Evolutionary conservation across 441 rosid genomes (phyloP).

Genomic region (Mallotus repandus): DNA sequence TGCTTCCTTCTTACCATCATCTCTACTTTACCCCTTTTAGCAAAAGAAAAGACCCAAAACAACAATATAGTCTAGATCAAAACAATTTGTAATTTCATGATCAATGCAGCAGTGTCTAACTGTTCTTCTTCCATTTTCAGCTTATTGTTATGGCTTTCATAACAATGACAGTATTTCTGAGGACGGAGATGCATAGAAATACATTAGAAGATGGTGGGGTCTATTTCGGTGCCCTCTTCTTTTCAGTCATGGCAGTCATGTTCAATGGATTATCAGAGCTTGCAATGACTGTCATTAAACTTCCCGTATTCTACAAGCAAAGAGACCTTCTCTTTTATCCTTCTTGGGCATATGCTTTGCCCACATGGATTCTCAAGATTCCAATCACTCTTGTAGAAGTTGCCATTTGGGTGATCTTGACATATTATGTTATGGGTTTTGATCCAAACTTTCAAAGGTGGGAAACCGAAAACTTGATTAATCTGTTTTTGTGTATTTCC

Average conservation of each 20-base stretch:
- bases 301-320: slow-evolving; percentile 77
- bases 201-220: slow-evolving; percentile 45
- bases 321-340: slow-evolving; percentile 70
- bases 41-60: not conserved
- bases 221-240: slow-evolving; percentile 62
- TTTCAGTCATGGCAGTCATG: slow-evolving; percentile 44
- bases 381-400: slow-evolving; percentile 58
- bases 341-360: slow-evolving; percentile 65
- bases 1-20: not conserved
- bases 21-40: no score
- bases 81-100: not conserved
- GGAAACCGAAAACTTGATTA: not conserved
- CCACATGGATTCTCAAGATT: slow-evolving; percentile 69
- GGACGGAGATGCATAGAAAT: slow-evolving; percentile 55
- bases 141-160: slow-evolving; percentile 41
- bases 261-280: slow-evolving; percentile 69
- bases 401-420: slow-evolving; percentile 48
- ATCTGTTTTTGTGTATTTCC: not conserved
- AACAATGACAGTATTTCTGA: slow-evolving; percentile 54
- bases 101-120: not conserved
- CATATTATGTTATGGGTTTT: slow-evolving; percentile 68
- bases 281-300: slow-evolving; percentile 61
- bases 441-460: slow-evolving; percentile 65
- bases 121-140: slow-evolving; percentile 26
- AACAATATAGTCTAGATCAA: not conserved